A percentile compares a stretch with the other conserved stretches of the same genome.
Evolutionary conservation across 1,284 basidiomycete genomes (phyloP).

Genomic region (Entoloma clypeatum): DNA sequence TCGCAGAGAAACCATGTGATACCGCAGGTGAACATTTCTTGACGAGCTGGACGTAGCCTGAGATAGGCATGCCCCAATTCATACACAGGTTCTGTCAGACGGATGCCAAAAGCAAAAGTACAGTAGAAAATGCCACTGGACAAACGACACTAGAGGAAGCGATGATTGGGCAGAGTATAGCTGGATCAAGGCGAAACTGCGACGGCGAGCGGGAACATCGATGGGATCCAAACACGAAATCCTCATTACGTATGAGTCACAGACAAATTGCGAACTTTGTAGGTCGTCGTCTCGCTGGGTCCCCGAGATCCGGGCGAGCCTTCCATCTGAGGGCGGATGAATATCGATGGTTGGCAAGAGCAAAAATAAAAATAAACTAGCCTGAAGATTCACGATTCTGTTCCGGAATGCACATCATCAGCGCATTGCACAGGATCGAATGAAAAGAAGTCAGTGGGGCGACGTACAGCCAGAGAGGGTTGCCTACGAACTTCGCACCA

Average conservation of each 20-base stretch:
- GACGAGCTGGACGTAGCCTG: no score
- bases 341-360: background rate
- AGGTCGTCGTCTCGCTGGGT: conserved; percentile 35
- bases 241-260: conserved; percentile 33
- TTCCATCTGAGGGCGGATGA: conserved; percentile 34
- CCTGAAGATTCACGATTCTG: conserved; percentile 45
- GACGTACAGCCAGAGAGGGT: conserved; percentile 39
- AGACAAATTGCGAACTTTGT: conserved; percentile 34
- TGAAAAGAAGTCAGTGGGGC: conserved; percentile 1
- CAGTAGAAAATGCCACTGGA: no score
- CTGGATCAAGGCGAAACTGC: background rate
- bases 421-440: background rate
- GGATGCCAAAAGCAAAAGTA: no score
- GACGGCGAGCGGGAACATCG: background rate
- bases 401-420: background rate
- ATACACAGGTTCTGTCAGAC: no score
- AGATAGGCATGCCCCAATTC: no score
- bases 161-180: no score
- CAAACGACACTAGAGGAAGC: no score
- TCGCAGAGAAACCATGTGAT: no score
- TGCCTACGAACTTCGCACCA: conserved; percentile 36
- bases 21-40: no score
- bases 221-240: conserved; percentile 18
- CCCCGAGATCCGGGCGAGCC: conserved; percentile 42
- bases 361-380: conserved; percentile 11